Evolutionary conservation across 345 rosid genomes (phyloP), one percentile per base, ranked within the genome.

Genomic region (Salix arbutifolia): DNA sequence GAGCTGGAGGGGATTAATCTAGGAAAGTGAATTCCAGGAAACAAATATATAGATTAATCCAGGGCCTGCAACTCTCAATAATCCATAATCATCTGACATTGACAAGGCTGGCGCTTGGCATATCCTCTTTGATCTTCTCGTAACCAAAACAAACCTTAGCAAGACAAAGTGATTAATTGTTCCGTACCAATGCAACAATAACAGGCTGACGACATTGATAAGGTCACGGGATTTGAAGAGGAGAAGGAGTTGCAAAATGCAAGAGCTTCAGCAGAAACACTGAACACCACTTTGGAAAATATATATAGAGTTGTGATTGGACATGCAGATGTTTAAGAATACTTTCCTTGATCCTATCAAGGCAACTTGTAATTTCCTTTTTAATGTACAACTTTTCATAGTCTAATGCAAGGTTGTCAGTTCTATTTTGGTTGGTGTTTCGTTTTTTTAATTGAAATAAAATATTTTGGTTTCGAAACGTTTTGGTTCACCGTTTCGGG

Each of bases 241-340:
- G 85, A 81, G 68, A n/a, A n/a, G n/a, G 85, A 81, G 68, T 69
- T 88, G 46, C 76, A 56, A 53, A 72, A 60, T 60, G 67, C 72
- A 21, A 83, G 71, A 77, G 76, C 76, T 75, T 84, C 90, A 1
- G 70, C 82, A 56, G 81, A 78, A 79, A 78, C 74, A 25, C 69
- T 85, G 82, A 80, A 37, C 30, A 62, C 60, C 16, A 69, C 75
- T 78, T 71, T 80, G 71, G 86, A 75, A 6, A 79, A 82, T 72
- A n/a, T n/a, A n/a, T n/a, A n/a, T n/a, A n/a, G n/a, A n/a, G n/a
- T n/a, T n/a, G n/a, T n/a, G n/a, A n/a, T n/a, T n/a, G n/a, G n/a
- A n/a, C n/a, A n/a, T n/a, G n/a, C n/a, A n/a, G n/a, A n/a, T n/a
- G n/a, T n/a, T n/a, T n/a, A n/a, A n/a, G n/a, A n/a, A n/a, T n/a